phyloP scores from a whole-genome alignment of 768 basidiomycete genomes.

The Suillus alpinus region DNA sequence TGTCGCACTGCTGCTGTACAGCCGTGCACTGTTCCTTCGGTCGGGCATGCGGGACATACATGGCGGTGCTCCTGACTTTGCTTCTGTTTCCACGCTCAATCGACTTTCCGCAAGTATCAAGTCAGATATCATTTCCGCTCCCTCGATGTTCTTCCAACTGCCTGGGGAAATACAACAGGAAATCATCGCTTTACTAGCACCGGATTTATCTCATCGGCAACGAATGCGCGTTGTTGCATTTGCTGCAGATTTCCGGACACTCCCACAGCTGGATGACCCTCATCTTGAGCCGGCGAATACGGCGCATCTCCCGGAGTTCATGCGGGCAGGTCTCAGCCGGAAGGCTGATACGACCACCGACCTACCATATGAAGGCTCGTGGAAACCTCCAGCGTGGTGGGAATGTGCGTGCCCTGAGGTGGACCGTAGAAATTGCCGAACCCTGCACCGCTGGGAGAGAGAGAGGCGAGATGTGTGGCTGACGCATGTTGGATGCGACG shows the following conservation, averaged over 20 bases:
- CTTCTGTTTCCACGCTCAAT: constrained; percentile 7
- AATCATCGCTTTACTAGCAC: constrained; percentile 57
- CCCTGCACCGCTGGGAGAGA: constrained; percentile 35
- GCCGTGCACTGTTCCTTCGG: constrained; percentile 49
- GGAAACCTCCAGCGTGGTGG: constrained; percentile 34
- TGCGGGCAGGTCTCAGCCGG: constrained; percentile 9
- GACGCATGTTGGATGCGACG: constrained; percentile 42
- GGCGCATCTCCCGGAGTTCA: constrained; percentile 6
- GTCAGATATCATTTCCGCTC: not conserved
- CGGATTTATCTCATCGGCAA: constrained; percentile 53
- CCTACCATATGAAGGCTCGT: constrained; percentile 30
- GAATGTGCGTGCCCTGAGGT: constrained; percentile 26
- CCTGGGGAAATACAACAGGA: constrained; percentile 58
- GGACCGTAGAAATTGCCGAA: constrained; percentile 22
- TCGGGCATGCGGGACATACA: constrained; percentile 14
- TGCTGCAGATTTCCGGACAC: constrained; percentile 45
- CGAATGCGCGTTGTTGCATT: constrained; percentile 51
- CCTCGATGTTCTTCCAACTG: constrained; percentile 37
- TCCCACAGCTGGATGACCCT: constrained; percentile 35
- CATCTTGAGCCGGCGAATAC: constrained; percentile 6
- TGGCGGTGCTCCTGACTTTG: not conserved
- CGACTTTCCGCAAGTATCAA: constrained; percentile 9
- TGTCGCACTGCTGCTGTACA: constrained; percentile 45
- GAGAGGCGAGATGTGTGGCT: constrained; percentile 48
- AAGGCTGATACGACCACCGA: constrained; percentile 7